Base-by-base conservation (phyloP, 73 alveolate species). In the Tetrahymena malaccensis region DNA sequence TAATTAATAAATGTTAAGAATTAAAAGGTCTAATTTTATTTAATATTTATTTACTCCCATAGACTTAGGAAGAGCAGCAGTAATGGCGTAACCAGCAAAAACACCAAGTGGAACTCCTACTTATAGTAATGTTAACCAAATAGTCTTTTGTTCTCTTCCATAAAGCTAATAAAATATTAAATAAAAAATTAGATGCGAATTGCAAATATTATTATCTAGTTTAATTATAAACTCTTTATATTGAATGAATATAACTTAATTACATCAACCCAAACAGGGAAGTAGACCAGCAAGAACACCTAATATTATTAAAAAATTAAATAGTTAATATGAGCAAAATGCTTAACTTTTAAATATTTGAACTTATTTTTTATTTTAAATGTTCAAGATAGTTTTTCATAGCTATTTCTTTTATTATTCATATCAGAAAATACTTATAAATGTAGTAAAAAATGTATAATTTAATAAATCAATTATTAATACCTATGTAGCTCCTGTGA, bases 221-320 rank as follows among this genome's bases (percentile, higher is more conserved):
- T 21, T 22, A n/a, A 56, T 56, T 70, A 70, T 5, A 3, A 9
- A 70, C n/a, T n/a, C n/a, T n/a, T n/a, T n/a, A 70, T 27, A 70
- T 27, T 56, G 34, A 21, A 56, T 22, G 85, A 56, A 12, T 27
- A 70, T n/a, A 27, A 70, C 17, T 43, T 13, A 93, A 94, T 95
- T 33, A 93, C 70, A 85, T 96, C 98, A 12, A 96, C 98, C 99
- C 99, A 97, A 33, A 97, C 99, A 35, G 99, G 99, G 96, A 95
- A 96, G 96, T 96, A 97, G n/a, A 97, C 85, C 94, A 95, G 93
- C 97, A 95, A 85, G 21, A 94, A 94, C 8, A 94, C 97, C 97
- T 95, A 50, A 40, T 50, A 19, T 50, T 50, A 34, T 27, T 13
- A 50, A 33, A 25, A 43, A 50, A 33, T 34, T n/a, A 34, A 43